Conservation (phyloP, 371 early-diverging fungal species). For the Batrachochytrium dendrobatidis region DNA sequence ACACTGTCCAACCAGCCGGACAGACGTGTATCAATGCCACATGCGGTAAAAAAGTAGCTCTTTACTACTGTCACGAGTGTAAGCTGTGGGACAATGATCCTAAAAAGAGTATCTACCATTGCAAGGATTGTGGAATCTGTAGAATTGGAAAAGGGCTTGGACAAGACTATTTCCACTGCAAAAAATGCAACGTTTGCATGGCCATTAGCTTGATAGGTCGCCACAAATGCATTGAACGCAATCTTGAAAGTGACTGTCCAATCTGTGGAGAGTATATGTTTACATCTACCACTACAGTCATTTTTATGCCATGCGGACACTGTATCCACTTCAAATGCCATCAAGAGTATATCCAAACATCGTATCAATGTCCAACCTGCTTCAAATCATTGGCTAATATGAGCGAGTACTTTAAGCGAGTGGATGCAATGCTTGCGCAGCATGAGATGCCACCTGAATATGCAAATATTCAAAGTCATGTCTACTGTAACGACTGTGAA, state of each 20-base stretch:
- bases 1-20: constrained; percentile 67
- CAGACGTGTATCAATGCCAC: constrained; percentile 56
- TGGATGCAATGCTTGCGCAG: constrained; percentile 72
- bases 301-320: constrained; percentile 94
- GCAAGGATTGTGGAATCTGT: constrained; percentile 86
- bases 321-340: constrained; percentile 88
- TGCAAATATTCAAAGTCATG: constrained; percentile 52
- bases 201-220: constrained; percentile 57
- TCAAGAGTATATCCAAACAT: constrained; percentile 70
- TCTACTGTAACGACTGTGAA: constrained; percentile 96
- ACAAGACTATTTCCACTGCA: constrained; percentile 88
- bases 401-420: constrained; percentile 68
- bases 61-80: constrained; percentile 89
- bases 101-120: constrained; percentile 76
- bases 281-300: constrained; percentile 67
- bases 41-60: constrained; percentile 59
- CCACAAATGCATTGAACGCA: constrained; percentile 92
- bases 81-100: constrained; percentile 89
- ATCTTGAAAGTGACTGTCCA: constrained; percentile 88
- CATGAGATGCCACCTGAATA: constrained; percentile 92
- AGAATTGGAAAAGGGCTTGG: constrained; percentile 75
- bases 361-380: constrained; percentile 96
- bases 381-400: constrained; percentile 87
- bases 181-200: constrained; percentile 91
- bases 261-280: constrained; percentile 97